Percentiles rank a stretch among this genome's conserved stretches.
Evolutionary conservation across 78 protist genomes (phyloP).

Genomic region (slime mould (Dictyostelium discoideum)): dicty_2.7 NC_007088.5:2849501-2850000

Average conservation of each 20-base stretch:
- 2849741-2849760: slow-evolving; percentile 92
- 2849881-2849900: slow-evolving; percentile 84
- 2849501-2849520: slow-evolving; percentile 95
- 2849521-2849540: slow-evolving; percentile 96
- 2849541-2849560: slow-evolving; percentile 92
- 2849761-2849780: slow-evolving; percentile 94
- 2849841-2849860: slow-evolving; percentile 94
- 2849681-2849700: slow-evolving; percentile 89
- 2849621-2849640: slow-evolving; percentile 95
- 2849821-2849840: slow-evolving; percentile 96
- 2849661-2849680: slow-evolving; percentile 90
- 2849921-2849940: slow-evolving; percentile 97
- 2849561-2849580: slow-evolving; percentile 95
- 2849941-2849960: slow-evolving; percentile 99
- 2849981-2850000: slow-evolving; percentile 97
- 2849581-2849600: slow-evolving; percentile 92
- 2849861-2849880: slow-evolving; percentile 85
- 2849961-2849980: slow-evolving; percentile 97
- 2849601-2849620: slow-evolving; percentile 98
- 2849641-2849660: slow-evolving; percentile 84
- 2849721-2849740: slow-evolving; percentile 97
- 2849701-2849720: slow-evolving; percentile 90
- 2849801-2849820: slow-evolving; percentile 92
- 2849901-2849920: slow-evolving; percentile 91
- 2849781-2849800: slow-evolving; percentile 91